Evolutionary conservation across 163 green algal genomes (phyloP), one percentile per base, ranked within the genome.

Genomic region (Chlamydomonas reinhardtii): DNA sequence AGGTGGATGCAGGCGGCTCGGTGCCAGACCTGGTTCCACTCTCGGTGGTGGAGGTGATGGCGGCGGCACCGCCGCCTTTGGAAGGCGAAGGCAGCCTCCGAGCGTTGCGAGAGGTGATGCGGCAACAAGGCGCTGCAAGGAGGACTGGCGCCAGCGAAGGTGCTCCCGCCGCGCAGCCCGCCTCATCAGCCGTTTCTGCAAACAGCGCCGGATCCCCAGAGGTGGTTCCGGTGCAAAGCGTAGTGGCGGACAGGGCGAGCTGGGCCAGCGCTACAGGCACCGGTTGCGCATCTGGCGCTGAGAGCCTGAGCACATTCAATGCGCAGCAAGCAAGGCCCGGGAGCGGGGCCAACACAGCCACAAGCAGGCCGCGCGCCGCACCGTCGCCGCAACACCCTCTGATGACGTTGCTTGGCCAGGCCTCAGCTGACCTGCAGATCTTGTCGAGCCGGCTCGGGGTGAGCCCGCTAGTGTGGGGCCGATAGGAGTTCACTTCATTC

Each of bases 331-430:
- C 4, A 35, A 29, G 14, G 48, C 48, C 48, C 48, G 48, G 48
- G 5, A 56, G 48, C 14, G 48, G 12, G 48, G 48, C 11, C 48
- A 56, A 14, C 14, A 56, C 62, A 5, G 27, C 8, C 25, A 70
- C 27, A 5, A 32, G 24, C 62, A 16, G 12, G 12, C n/a, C 62
- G 62, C 59, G 4, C 4, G 2, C 17, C 9, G 59, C 59, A 6
- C 6, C 25, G 20, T 11, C 59, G 22, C 24, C 17, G 59, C 9
- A 15, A 4, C 73, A 79, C 25, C 80, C 69, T 27, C 35, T 86
- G 27, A 86, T 86, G 80, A 35, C 64, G 69, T 56, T 86, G 32
- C 70, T 86, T 32, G 80, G 80, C 4, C 80, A 86, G 56, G 80
- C 80, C 1, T 76, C 80, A 0, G 80, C 62, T 2, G 80, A 86